Base-by-base conservation (phyloP, 345 rosid genomes). In the Anacardium occidentale region DNA sequence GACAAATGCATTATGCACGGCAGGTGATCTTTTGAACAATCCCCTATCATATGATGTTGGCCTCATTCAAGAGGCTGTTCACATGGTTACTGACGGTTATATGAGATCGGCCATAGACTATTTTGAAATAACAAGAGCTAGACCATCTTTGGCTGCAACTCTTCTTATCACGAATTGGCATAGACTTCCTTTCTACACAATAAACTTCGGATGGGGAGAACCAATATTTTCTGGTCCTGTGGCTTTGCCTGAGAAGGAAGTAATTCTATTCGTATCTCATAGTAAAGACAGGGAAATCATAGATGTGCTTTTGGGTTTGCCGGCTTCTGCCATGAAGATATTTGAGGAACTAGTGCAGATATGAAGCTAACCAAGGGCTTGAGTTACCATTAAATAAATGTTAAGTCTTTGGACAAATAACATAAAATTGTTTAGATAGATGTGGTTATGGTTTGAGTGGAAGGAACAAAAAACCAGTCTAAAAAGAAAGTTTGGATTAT, bases 151-250 rank as follows among this genome's bases (percentile, higher is more conserved):
- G 11, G 83, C 88, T 24, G 91, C 92, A 29, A 92, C 98, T 25
- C 86, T 92, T 52, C 74, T 91, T 55, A 83, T 92, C 70, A 90
- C 99, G 25, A 84, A 97, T 17, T 95, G 99, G 96, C 87, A 94
- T 15, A 87, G 88, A 78, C 78, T 95, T 48, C 76, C 97, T 44
- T 90, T 95, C 77, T 85, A 89, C 71, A 80, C 93, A 0, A 89
- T 85, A n/a, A 91, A 95, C 51, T 92, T 92, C 54, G 97, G 96
- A 29, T 94, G 97, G 98, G 97, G 98, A 22, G 88, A 85, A 73
- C 92, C 97, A 1, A 55, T 88, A 37, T 71, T 85, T 3, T 84
- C 97, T 42, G 93, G 98, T 45, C 97, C 98, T 1, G 98, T 91
- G 11, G 86, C 89, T 42, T 84, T 92, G 78, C 99, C 99, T 0